Percentiles rank a stretch among this genome's conserved stretches.
Evolutionary conservation across 176 grass and related monocot genomes (phyloP).

Genomic region (Phoenix roebelenii): DNA sequence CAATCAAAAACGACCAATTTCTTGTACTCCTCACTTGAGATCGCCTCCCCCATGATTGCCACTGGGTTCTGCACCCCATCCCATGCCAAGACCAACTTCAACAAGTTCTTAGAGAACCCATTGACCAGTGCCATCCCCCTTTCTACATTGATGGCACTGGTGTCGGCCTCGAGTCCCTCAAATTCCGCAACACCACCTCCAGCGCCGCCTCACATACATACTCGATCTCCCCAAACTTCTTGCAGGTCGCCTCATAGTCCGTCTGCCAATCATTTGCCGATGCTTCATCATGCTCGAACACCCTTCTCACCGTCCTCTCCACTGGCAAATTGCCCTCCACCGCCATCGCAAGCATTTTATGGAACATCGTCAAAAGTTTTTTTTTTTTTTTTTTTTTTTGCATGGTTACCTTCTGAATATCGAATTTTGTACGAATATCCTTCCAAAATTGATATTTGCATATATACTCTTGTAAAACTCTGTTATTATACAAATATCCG

Average conservation of each 20-base stretch:
- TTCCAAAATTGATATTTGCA: too few species aligned
- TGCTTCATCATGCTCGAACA: conserved; percentile 70
- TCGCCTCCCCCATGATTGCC: conserved; percentile 49
- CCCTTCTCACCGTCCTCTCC: conserved; percentile 53
- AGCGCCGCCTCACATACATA: conserved; percentile 27
- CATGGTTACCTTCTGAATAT: too few species aligned
- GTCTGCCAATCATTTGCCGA: conserved; percentile 57
- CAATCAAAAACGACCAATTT: conserved; percentile 47
- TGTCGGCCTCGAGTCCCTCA: conserved; percentile 41
- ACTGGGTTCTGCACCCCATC: conserved; percentile 32
- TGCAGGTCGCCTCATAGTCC: conserved; percentile 55
- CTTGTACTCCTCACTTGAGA: conserved; percentile 40
- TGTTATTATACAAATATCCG: too few species aligned
- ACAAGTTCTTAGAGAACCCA: conserved; percentile 65
- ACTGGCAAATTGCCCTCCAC: conserved; percentile 31
- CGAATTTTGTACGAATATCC: too few species aligned
- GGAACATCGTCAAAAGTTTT: conserved; percentile 58
- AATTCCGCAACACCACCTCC: conserved; percentile 76
- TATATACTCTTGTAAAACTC: too few species aligned
- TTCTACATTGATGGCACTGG: conserved; percentile 39
- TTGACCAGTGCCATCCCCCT: conserved; percentile 68
- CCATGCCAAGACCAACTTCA: conserved; percentile 52
- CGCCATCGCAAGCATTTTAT: conserved; percentile 38
- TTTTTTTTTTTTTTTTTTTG: too few species aligned
- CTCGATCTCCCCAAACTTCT: conserved; percentile 44